phyloP scores from a whole-genome alignment of 2,329 filamentous ascomycete genomes.

The Penicillium sp. region DNA sequence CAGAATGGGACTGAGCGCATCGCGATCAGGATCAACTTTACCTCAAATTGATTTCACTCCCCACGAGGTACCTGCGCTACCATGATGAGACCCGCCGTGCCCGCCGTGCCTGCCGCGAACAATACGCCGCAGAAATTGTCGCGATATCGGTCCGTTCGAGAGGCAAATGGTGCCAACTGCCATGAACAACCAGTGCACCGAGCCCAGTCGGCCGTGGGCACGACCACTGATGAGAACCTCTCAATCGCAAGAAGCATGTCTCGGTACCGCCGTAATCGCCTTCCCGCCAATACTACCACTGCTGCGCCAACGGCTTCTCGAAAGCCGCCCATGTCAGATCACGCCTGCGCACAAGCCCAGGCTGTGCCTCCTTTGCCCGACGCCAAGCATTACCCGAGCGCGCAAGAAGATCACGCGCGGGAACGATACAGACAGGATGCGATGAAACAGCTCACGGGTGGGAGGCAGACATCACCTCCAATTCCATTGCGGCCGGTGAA shows the following conservation, averaged over 20 bases:
- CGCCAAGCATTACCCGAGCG: not conserved
- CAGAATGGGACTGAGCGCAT: not conserved
- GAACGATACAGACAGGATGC: slow-evolving; percentile 31
- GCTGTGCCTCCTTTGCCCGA: not conserved
- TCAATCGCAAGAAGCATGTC: slow-evolving; percentile 34
- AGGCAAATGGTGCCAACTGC: not conserved
- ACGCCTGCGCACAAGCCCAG: slow-evolving; percentile 4
- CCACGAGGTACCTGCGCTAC: not conserved
- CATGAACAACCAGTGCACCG: not conserved
- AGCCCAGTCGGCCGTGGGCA: not conserved
- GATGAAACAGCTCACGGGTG: slow-evolving; percentile 35
- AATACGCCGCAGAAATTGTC: not conserved
- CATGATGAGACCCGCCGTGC: not conserved
- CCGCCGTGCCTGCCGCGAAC: not conserved
- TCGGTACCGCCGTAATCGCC: slow-evolving; percentile 32
- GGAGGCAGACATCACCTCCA: slow-evolving; percentile 5
- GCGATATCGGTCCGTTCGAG: slow-evolving; percentile 5
- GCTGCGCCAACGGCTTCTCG: slow-evolving; percentile 7
- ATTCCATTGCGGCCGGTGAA: slow-evolving; percentile 10
- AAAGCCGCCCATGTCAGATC: slow-evolving; percentile 12
- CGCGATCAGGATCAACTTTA: not conserved
- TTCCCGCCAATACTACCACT: slow-evolving; percentile 3
- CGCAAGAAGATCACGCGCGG: slow-evolving; percentile 17
- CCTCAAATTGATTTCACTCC: not conserved
- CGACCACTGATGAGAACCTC: slow-evolving; percentile 17